Evolutionary conservation across 768 basidiomycete genomes (phyloP), one percentile per base, ranked within the genome.

Genomic region (Lactarius evosmus): DNA sequence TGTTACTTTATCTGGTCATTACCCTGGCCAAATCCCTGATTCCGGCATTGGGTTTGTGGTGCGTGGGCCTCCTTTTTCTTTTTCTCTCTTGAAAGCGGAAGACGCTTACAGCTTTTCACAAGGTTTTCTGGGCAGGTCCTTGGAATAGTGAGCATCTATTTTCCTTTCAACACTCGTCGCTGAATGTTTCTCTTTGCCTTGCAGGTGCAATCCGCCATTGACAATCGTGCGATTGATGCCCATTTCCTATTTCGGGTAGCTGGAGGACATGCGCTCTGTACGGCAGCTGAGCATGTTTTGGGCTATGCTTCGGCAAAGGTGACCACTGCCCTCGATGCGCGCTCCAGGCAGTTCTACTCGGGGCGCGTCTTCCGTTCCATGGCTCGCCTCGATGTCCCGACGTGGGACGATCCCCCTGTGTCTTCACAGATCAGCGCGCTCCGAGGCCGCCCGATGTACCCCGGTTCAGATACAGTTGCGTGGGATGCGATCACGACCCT

Each of bases 381-480:
- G 72, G 83, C 83, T 30, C 82, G 90, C 9, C 80, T 93, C 44
- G 90, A 93, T 72, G 79, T 91, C 3, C 88, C 89, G 2, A 90
- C 90, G 0, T 91, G 83, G 65, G 82, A 86, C 56, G 87, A 91
- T 72, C 79, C 86, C 7, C 79, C 80, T 8, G 77, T 91, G 8
- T 85, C 86, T 67, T 77, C 82, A 30, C 89, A 89, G 66, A 75
- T 92, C 25, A 82, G 87, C 56, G 73, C 81, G 32, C 77, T 81
- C n/a, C 75, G n/a, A n/a, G n/a, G n/a, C n/a, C n/a, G 78, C 59
- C 72, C 78, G 74, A 75, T 55, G 76, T 11, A 11, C 11, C 25
- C 22, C 16, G 66, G 50, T 73, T 60, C 50, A 34, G 51, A 75
- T 4, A 81, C 77, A 54, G 78, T 87, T 49, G 85, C 85, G 7